Conservation (phyloP, 1,284 basidiomycete species). For the Trichosporon sp. region DNA sequence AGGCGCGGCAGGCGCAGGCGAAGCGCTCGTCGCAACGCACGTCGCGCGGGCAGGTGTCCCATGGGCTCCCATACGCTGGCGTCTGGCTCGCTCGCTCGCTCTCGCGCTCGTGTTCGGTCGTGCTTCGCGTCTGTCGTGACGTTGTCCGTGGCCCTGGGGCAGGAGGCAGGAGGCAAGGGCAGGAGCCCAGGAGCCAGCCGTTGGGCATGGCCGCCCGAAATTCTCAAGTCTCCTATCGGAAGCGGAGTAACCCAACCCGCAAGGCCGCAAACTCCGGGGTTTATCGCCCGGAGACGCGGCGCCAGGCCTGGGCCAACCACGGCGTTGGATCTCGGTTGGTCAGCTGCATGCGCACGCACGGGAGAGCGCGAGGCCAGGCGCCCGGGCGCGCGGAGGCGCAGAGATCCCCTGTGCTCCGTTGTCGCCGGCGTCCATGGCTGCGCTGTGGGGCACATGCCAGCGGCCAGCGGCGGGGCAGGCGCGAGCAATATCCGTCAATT, state of each 20-base stretch:
- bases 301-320: not conserved
- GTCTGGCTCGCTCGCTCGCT: not conserved
- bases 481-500: not conserved
- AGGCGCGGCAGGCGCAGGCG: not conserved
- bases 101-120: not conserved
- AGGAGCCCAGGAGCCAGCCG: not conserved
- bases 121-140: not conserved
- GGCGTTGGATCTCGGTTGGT: not conserved
- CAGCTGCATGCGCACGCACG: not conserved
- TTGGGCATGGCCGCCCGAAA: not conserved
- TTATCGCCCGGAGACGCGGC: not conserved
- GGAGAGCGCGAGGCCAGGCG: not conserved
- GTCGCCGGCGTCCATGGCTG: not conserved
- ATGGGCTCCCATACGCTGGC: not conserved
- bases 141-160: no score
- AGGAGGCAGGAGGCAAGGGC: no score
- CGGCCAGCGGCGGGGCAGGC: no score
- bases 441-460: not conserved
- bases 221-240: not conserved
- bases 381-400: no score
- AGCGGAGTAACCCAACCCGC: conserved; percentile 4
- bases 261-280: not conserved
- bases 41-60: not conserved
- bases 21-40: not conserved
- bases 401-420: not conserved